Percentiles rank a stretch among this genome's conserved stretches.
These are phyloP conservation scores for Linnemannia hyalina DNA, from an alignment of 192 early-diverging fungal genomes.

Conservation along the genomic window DNA sequence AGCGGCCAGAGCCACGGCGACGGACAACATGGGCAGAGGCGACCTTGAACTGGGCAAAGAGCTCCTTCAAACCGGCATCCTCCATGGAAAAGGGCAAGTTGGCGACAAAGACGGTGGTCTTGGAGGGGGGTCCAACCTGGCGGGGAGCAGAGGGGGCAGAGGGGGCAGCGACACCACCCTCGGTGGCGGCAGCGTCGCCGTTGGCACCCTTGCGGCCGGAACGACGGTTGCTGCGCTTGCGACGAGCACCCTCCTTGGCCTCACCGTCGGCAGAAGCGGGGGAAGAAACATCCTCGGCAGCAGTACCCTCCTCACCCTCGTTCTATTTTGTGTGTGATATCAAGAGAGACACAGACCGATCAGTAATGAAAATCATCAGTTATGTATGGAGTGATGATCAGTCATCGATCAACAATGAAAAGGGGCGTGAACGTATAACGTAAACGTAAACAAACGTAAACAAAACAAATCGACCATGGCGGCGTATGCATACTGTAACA, in stretches of 20 bases:
- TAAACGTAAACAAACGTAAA: neutral
- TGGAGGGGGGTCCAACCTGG: conserved; percentile 66
- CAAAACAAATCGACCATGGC: neutral
- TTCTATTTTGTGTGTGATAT: conserved; percentile 11
- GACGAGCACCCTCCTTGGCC: conserved; percentile 41
- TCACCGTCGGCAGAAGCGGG: conserved; percentile 43
- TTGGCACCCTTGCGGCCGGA: conserved; percentile 34
- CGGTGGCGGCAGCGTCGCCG: conserved; percentile 47
- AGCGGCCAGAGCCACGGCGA: conserved; percentile 71
- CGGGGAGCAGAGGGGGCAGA: conserved; percentile 46
- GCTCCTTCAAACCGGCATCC: conserved; percentile 76
- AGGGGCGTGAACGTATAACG: neutral
- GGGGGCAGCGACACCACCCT: conserved; percentile 53
- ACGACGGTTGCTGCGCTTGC: conserved; percentile 31
- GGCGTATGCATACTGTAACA: neutral
- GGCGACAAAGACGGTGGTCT: conserved; percentile 83
- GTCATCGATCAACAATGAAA: neutral
- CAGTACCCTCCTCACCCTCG: conserved; percentile 51
- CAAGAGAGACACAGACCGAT: neutral
- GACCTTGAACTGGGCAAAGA: conserved; percentile 83
- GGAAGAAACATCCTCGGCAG: conserved; percentile 31
- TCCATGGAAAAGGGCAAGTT: conserved; percentile 83
- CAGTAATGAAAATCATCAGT: neutral
- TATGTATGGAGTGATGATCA: neutral
- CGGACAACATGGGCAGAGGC: conserved; percentile 81